Evolutionary conservation across 1,284 basidiomycete genomes (phyloP), one percentile per base, ranked within the genome.

Genomic region (Leccinum insolens): DNA sequence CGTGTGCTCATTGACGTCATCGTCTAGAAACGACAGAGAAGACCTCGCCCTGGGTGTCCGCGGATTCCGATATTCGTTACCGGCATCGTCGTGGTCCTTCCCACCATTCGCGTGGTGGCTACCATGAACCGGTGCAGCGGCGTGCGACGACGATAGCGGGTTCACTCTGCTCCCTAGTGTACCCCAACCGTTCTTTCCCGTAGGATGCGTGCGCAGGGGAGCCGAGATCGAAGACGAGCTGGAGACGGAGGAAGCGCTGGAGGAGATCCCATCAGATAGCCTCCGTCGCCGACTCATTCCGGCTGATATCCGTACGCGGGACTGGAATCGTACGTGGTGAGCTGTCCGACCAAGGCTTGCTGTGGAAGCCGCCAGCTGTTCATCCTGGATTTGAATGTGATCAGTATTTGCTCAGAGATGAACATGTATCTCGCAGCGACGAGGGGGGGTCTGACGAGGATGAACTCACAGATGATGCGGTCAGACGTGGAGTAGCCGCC

Each of bases 181-280:
- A 11, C 49, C 49, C 49, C 49, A 55, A 14, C 49, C 49, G 20
- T 55, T 55, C 49, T 55, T 55, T 55, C 57, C 57, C 25, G 57
- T 85, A 14, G 83, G 79, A 66, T 82, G 83, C 68, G 85, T 84
- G 57, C 87, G 88, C 39, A 92, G 80, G 14, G 91, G 90, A 2
- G 85, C 91, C 34, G 90, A 91, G 71, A 92, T 89, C 44, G 90
- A 91, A 4, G 90, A 91, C 11, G 89, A 91, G 58, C 84, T 83
- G 6, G 88, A 88, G 34, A 80, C 73, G 31, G 87, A 86, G 6
- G 87, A 86, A 20, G 77, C 71, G 15, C 76, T 75, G 8, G 83
- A 78, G 59, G 78, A 66, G 41, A 75, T 70, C 11, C 69, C 73
- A 15, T 72, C 71, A 11, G 72, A 75, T 46, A 71, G 58, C 25